Evolutionary conservation across 106 monocot genomes (phyloP).

Genomic region (Triglochin maritima): DNA sequence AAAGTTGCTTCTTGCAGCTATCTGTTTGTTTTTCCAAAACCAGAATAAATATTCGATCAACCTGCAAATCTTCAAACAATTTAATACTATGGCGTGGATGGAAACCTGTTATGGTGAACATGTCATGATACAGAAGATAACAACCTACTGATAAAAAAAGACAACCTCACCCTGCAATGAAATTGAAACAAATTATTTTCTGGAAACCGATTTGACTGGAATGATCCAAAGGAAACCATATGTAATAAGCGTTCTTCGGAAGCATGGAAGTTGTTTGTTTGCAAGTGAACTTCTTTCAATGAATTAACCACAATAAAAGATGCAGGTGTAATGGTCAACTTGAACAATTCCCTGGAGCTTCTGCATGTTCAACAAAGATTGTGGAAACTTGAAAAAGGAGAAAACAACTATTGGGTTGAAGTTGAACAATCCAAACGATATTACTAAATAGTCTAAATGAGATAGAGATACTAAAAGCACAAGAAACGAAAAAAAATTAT

Average conservation of each 20-base stretch:
- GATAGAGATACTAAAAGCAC: too few species aligned
- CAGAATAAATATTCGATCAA: constrained; percentile 34
- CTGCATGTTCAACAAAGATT: constrained; percentile 15
- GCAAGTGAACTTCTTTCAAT: constrained; percentile 15
- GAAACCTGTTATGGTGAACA: not conserved
- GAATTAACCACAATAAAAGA: constrained; percentile 61
- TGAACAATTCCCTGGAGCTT: constrained; percentile 23
- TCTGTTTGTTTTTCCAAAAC: constrained; percentile 28
- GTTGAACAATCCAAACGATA: too few species aligned
- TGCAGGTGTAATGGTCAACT: constrained; percentile 42
- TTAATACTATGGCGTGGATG: not conserved
- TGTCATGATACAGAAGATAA: too few species aligned
- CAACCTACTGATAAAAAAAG: not conserved
- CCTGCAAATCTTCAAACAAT: constrained; percentile 23
- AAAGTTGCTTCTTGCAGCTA: constrained; percentile 3
- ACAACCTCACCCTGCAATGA: constrained; percentile 56
- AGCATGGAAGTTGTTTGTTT: not conserved
- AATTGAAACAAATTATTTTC: constrained; percentile 22
- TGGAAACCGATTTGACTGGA: constrained; percentile 10
- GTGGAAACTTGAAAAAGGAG: too few species aligned
- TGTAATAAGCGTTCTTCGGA: constrained; percentile 9
- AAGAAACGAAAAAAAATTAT: too few species aligned
- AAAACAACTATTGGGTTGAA: too few species aligned
- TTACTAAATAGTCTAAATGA: too few species aligned
- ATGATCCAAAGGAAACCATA: constrained; percentile 20